Conservation (phyloP, 352 stramenopile species). For the Aphanomyces astaci region DNA sequence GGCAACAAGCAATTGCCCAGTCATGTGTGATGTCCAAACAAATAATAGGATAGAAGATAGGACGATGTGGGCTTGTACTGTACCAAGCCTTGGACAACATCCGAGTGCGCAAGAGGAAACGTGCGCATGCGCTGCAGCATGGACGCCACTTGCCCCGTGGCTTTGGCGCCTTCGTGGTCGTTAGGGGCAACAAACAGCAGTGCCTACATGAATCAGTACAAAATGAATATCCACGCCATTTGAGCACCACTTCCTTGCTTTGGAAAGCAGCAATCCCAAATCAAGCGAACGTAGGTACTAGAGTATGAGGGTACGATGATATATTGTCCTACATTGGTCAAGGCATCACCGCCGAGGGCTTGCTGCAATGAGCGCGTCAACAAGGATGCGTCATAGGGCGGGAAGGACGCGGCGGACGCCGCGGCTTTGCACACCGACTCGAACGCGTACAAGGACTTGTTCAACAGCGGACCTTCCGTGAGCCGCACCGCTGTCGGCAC, state of each 20-base stretch:
- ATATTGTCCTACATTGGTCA: conserved; percentile 39
- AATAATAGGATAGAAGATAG: too few relatives aligned
- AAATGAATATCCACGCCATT: too few relatives aligned
- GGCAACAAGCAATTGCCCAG: too few relatives aligned
- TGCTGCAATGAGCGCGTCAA: conserved; percentile 43
- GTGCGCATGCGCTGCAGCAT: conserved; percentile 31
- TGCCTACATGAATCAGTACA: conserved; percentile 14
- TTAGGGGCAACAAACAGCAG: conserved; percentile 35
- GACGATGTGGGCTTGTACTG: conserved; percentile 23
- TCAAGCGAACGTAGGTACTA: too few relatives aligned
- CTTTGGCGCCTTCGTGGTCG: conserved; percentile 35
- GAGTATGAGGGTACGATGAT: too few relatives aligned
- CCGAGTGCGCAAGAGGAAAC: conserved; percentile 51
- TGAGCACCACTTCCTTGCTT: too few relatives aligned
- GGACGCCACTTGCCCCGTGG: conserved; percentile 34
- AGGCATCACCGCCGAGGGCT: conserved; percentile 42
- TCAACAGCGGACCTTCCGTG: conserved; percentile 43
- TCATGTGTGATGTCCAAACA: too few relatives aligned
- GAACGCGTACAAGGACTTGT: conserved; percentile 46
- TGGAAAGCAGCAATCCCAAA: background rate
- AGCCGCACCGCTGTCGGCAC: conserved; percentile 30
- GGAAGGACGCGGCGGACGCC: background rate
- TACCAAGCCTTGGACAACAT: conserved; percentile 41
- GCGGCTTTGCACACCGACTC: conserved; percentile 28
- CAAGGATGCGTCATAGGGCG: conserved; percentile 30